A percentile compares a stretch with the other conserved stretches of the same genome.
Conservation (phyloP, 140 eudicot genomes). For the Ambrosia hybrid region DNA sequence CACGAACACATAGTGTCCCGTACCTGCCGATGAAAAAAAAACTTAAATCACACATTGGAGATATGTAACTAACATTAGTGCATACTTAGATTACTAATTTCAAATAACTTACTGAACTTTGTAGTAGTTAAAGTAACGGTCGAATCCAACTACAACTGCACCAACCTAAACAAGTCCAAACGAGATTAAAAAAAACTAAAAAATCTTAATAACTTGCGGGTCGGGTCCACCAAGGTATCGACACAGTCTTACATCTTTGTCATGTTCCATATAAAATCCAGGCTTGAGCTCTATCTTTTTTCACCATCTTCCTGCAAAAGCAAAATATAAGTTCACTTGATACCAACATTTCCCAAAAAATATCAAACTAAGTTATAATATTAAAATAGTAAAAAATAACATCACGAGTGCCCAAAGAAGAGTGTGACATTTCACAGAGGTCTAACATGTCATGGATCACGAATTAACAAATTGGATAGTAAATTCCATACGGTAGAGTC, state of each 20-base stretch:
- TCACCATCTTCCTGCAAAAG: slow-evolving; percentile 82
- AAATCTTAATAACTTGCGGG: background rate
- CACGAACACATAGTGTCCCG: slow-evolving; percentile 94
- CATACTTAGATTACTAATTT: background rate
- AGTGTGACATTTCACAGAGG: no score
- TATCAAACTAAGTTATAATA: background rate
- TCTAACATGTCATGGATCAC: no score
- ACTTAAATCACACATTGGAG: background rate
- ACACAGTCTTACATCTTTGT: slow-evolving; percentile 45
- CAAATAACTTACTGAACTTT: slow-evolving; percentile 77
- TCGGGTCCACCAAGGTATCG: background rate
- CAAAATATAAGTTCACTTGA: slow-evolving; percentile 23
- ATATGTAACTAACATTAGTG: background rate
- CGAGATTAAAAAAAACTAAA: background rate
- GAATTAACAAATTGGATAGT: background rate
- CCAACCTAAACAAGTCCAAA: slow-evolving; percentile 66
- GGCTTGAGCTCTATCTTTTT: slow-evolving; percentile 92
- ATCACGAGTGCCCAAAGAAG: background rate
- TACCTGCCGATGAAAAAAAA: slow-evolving; percentile 46
- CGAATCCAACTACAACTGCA: slow-evolving; percentile 98
- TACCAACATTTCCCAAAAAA: background rate
- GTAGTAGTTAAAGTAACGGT: slow-evolving; percentile 93
- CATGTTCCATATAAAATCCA: slow-evolving; percentile 88
- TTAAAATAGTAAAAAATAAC: background rate
- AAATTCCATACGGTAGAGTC: no score